A percentile compares a stretch with the other conserved stretches of the same genome.
Conservation (phyloP, 2,329 filamentous ascomycete species). For the Nothopassalora personata region DNA sequence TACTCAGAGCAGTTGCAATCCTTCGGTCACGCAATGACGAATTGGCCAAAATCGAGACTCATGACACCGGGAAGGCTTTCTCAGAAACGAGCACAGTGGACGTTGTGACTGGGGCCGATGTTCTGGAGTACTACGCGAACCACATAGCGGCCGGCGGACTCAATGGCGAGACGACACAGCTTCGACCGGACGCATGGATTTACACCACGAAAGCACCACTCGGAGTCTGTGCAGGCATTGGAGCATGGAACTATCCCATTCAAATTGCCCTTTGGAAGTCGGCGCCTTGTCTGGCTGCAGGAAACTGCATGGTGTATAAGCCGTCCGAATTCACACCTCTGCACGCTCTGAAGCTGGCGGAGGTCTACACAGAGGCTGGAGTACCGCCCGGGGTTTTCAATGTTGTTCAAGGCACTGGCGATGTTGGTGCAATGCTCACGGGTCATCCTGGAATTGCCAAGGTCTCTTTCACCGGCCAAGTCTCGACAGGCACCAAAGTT, state of each 20-base stretch:
- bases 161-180: slow-evolving; percentile 71
- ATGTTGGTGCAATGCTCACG: slow-evolving; percentile 70
- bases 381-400: slow-evolving; percentile 81
- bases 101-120: slow-evolving; percentile 74
- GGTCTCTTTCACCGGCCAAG: slow-evolving; percentile 85
- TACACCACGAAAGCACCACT: slow-evolving; percentile 77
- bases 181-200: slow-evolving; percentile 72
- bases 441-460: slow-evolving; percentile 70
- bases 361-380: slow-evolving; percentile 73
- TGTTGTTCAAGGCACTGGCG: slow-evolving; percentile 73
- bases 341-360: slow-evolving; percentile 70
- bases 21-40: slow-evolving; percentile 73
- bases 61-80: slow-evolving; percentile 81
- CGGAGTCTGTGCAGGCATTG: slow-evolving; percentile 80
- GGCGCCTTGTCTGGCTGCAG: slow-evolving; percentile 75
- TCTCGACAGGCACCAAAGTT: slow-evolving; percentile 76
- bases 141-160: slow-evolving; percentile 70
- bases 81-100: slow-evolving; percentile 82
- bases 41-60: slow-evolving; percentile 72
- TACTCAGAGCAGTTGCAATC: slow-evolving; percentile 68
- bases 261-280: slow-evolving; percentile 91
- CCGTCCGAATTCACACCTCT: slow-evolving; percentile 81
- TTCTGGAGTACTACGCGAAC: slow-evolving; percentile 81
- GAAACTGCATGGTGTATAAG: slow-evolving; percentile 89
- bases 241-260: slow-evolving; percentile 88